Evolutionary conservation across 257 asterid species (phyloP).

Genomic region (Knoxia roxburghii): DNA sequence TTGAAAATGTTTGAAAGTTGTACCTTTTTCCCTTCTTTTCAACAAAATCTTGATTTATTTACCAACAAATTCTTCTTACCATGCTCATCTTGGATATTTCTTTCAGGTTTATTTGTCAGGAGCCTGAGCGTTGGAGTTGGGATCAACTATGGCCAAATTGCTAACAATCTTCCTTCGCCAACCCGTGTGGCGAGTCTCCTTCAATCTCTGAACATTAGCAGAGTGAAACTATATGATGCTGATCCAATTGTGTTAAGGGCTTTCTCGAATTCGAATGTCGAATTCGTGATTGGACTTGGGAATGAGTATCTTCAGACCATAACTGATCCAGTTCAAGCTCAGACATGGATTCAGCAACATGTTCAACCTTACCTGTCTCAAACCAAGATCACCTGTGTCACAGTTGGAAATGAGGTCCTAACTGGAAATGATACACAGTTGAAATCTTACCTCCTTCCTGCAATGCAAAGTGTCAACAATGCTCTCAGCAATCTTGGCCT

Average conservation of each 20-base stretch:
- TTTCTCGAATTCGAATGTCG: slow-evolving; percentile 57
- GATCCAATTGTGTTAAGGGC: slow-evolving; percentile 65
- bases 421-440: slow-evolving; percentile 43
- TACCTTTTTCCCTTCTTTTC: not conserved
- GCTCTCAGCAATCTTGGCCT: slow-evolving; percentile 58
- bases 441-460: slow-evolving; percentile 56
- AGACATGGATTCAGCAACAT: slow-evolving; percentile 57
- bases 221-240: slow-evolving; percentile 79
- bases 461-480: slow-evolving; percentile 47
- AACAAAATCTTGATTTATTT: not conserved
- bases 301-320: slow-evolving; percentile 53
- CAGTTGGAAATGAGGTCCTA: slow-evolving; percentile 78
- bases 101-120: slow-evolving; percentile 31
- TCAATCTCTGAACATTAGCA: slow-evolving; percentile 45
- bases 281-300: slow-evolving; percentile 67
- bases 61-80: not conserved
- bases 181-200: slow-evolving; percentile 62
- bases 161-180: slow-evolving; percentile 73
- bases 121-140: slow-evolving; percentile 49
- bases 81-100: not conserved
- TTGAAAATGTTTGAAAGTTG: not conserved
- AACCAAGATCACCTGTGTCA: slow-evolving; percentile 63
- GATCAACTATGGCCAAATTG: slow-evolving; percentile 88
- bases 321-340: slow-evolving; percentile 68
- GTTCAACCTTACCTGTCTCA: slow-evolving; percentile 63